These are phyloP conservation scores for Groenewaldozyma sp. DNA, from an alignment of 1,139 yeast genomes.

Conservation along the genomic window DNA sequence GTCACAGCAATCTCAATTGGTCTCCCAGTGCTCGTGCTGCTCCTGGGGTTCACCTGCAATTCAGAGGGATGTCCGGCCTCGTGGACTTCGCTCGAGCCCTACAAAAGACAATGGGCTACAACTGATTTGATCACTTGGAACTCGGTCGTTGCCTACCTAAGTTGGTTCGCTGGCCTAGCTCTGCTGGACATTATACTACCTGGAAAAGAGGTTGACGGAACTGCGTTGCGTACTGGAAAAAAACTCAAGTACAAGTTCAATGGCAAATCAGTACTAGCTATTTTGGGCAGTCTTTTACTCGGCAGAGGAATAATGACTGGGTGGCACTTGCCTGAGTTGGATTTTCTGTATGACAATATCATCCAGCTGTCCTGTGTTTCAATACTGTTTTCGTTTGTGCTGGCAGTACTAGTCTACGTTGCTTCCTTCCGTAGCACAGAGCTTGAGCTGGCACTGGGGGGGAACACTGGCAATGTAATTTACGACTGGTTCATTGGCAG, in stretches of 20 bases:
- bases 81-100: constrained; percentile 17
- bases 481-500: constrained; percentile 98
- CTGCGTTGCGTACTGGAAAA: constrained; percentile 66
- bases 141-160: constrained; percentile 57
- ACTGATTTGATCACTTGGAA: constrained; percentile 22
- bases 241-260: constrained; percentile 67
- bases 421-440: constrained; percentile 56
- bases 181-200: constrained; percentile 62
- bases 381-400: constrained; percentile 49
- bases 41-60: constrained; percentile 43
- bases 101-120: constrained; percentile 26
- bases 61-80: constrained; percentile 28
- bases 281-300: constrained; percentile 39
- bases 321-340: constrained; percentile 68
- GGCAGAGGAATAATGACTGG: constrained; percentile 43
- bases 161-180: constrained; percentile 65
- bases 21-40: constrained; percentile 54
- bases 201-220: constrained; percentile 61
- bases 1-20: constrained; percentile 57
- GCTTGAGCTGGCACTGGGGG: constrained; percentile 72
- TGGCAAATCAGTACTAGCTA: constrained; percentile 50
- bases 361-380: constrained; percentile 57
- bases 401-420: constrained; percentile 59
- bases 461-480: constrained; percentile 65
- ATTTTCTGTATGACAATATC: constrained; percentile 60